Evolutionary conservation across 495 filamentous ascomycete genomes (phyloP), one percentile per base, ranked within the genome.

Genomic region (Aspergillus baeticus): DNA sequence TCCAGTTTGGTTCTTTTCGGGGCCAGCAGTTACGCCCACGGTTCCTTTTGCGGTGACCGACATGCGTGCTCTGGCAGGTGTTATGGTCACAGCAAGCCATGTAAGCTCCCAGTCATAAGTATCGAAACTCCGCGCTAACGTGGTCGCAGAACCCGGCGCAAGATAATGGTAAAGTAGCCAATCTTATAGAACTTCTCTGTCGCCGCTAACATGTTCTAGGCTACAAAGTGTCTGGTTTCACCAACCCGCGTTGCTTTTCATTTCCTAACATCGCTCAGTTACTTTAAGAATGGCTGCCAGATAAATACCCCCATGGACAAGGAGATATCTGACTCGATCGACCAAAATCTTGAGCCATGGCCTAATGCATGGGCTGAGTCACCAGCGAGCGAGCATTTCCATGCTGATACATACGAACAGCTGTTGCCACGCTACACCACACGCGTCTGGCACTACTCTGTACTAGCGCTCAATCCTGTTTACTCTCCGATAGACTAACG

Each of bases 81-180:
- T 90, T 20, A 89, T 90, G 87, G 77, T 89, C 44, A 89, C 87
- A 41, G 87, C 87, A 21, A 85, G 82, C 57, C 84, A 88, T 67
- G 75, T 78, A 74, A 47, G 75, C 58, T 22, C 45, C 31, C 15
- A 3, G 37, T 26, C 5, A 41, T 35, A 41, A 53, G 18, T 14
- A 15, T 8, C 20, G 15, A 31, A 18, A 22, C 33, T 39, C 35
- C 39, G 58, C 39, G 62, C 65, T 64, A 50, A 70, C 60, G 21
- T 20, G 5, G 33, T 13, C 17, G 21, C 54, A 78, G 75, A 90
- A 90, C 60, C 87, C 87, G 45, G 79, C 83, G 17, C 70, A 81
- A 57, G 86, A 90, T 64, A 89, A 90, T 63, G 83, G 77, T 75
- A 69, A 51, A 54, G 7, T 61, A 6, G 5, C 23, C 33, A 33